Evolutionary conservation across 331 rosid genomes (phyloP).

Genomic region (Rhamnella rubrinervis): DNA sequence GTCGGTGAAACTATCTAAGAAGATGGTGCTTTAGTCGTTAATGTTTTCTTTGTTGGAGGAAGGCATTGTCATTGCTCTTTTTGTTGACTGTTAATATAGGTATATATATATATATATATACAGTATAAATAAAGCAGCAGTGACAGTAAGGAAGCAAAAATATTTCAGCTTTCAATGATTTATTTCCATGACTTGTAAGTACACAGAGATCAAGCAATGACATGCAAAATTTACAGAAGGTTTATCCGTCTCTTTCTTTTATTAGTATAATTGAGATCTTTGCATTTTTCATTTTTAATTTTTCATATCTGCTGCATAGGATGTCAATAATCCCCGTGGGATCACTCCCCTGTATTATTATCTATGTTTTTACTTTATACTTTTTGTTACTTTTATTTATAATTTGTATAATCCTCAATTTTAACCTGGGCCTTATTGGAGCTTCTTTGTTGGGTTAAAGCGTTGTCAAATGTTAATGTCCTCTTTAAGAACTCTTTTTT

Average conservation of each 20-base stretch:
- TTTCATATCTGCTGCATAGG: too few relatives aligned
- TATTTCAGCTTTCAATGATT: conserved; percentile 25
- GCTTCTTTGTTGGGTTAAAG: too few relatives aligned
- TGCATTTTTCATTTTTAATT: too few relatives aligned
- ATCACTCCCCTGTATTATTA: too few relatives aligned
- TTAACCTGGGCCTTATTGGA: too few relatives aligned
- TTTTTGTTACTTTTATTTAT: too few relatives aligned
- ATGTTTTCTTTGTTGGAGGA: conserved; percentile 32
- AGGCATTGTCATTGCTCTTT: conserved; percentile 45
- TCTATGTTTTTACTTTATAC: too few relatives aligned
- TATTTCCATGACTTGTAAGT: conserved; percentile 27
- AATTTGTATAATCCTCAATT: too few relatives aligned
- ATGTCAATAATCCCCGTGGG: too few relatives aligned
- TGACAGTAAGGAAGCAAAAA: conserved; percentile 22
- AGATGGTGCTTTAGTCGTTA: conserved; percentile 30
- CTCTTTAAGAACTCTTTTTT: too few relatives aligned
- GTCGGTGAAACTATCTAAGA: conserved; percentile 34
- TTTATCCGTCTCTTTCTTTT: background rate
- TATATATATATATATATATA: conserved; percentile 3
- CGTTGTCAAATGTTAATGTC: too few relatives aligned
- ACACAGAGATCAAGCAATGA: conserved; percentile 28
- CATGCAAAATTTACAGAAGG: conserved; percentile 18
- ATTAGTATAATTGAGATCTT: too few relatives aligned
- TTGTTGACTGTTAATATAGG: conserved; percentile 47
- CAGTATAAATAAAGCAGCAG: conserved; percentile 41